Evolutionary conservation across 768 basidiomycete genomes (phyloP).

Genomic region (Tulasnella sp.): DNA sequence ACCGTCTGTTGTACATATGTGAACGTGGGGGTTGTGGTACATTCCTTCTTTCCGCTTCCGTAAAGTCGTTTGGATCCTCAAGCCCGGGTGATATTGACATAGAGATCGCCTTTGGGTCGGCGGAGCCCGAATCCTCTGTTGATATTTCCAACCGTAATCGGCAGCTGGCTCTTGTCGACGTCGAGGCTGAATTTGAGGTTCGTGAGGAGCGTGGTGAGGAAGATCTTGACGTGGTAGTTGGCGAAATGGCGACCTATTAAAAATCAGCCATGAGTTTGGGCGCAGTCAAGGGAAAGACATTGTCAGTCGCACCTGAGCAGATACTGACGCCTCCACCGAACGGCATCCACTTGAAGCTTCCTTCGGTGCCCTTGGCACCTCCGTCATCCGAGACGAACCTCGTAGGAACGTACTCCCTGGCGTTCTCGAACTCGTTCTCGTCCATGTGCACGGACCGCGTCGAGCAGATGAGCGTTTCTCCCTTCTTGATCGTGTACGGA

Average conservation of each 20-base stretch:
- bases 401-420: constrained; percentile 14
- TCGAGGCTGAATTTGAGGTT: constrained; percentile 27
- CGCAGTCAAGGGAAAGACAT: not conserved
- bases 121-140: constrained; percentile 32
- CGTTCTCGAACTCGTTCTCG: constrained; percentile 27
- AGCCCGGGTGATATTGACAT: constrained; percentile 15
- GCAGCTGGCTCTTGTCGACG: constrained; percentile 23
- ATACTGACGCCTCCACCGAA: constrained; percentile 32
- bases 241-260: constrained; percentile 27
- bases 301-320: not conserved
- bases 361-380: constrained; percentile 18
- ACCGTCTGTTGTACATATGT: not conserved
- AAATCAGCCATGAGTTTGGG: not conserved
- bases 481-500: constrained; percentile 24
- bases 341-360: constrained; percentile 33
- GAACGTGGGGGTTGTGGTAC: not conserved
- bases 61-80: not conserved
- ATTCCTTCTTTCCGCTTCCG: not conserved
- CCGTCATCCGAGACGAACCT: constrained; percentile 17
- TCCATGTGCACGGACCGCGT: constrained; percentile 32
- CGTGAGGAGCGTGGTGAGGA: constrained; percentile 26
- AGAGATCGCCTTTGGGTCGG: constrained; percentile 30
- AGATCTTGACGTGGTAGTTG: constrained; percentile 31
- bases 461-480: constrained; percentile 30
- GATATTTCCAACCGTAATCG: constrained; percentile 18